Evolutionary conservation across 176 grass and related monocot species (phyloP).

Genomic region (Pontederia paniculata): DNA sequence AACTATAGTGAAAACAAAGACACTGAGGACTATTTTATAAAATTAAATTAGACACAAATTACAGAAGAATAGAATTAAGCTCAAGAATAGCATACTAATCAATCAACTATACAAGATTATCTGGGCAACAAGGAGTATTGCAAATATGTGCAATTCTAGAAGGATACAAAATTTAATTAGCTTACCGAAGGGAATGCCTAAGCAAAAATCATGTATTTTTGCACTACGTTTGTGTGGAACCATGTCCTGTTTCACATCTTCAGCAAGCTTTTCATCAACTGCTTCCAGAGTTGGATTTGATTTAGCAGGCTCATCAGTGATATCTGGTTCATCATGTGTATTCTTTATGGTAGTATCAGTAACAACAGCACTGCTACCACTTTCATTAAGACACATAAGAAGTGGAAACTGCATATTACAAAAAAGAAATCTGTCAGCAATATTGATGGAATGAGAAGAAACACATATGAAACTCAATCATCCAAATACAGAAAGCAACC

Average conservation of each 20-base stretch:
- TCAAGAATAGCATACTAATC: background rate
- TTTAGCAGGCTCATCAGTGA: conserved; percentile 22
- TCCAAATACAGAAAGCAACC: background rate
- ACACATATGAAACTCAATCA: background rate
- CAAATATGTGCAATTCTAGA: background rate
- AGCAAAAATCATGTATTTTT: conserved; percentile 92
- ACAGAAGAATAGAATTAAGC: too few species aligned
- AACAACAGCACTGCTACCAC: conserved; percentile 34
- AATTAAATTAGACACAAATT: too few species aligned
- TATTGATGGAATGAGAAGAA: background rate
- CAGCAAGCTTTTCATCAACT: conserved; percentile 13
- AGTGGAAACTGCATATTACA: conserved; percentile 29
- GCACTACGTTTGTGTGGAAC: conserved; percentile 40
- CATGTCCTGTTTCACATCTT: conserved; percentile 17
- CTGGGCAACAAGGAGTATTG: conserved; percentile 5
- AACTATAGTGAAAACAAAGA: too few species aligned
- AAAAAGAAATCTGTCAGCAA: conserved; percentile 12
- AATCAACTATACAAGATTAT: background rate
- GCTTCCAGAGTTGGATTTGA: conserved; percentile 17
- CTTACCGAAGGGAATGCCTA: conserved; percentile 92
- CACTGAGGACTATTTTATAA: too few species aligned
- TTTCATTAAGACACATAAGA: conserved; percentile 33
- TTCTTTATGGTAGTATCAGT: conserved; percentile 19
- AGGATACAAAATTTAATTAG: background rate
- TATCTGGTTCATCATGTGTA: conserved; percentile 25